Conservation (phyloP, 2,329 filamentous ascomycete genomes). For the Aureobasidium sp. region DNA sequence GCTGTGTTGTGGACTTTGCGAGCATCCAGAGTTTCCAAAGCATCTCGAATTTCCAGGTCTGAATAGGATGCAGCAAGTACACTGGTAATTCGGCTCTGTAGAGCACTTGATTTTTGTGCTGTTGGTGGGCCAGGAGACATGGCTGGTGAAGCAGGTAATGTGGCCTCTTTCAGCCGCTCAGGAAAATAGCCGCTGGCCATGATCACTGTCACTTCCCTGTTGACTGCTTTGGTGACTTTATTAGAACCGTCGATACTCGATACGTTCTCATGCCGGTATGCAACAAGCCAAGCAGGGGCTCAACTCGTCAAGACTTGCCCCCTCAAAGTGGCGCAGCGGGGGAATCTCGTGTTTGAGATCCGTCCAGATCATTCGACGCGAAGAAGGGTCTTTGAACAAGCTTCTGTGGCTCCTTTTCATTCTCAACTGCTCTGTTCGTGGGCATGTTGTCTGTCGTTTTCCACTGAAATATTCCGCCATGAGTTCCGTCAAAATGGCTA, state of each 20-base stretch:
- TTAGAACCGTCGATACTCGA: background rate
- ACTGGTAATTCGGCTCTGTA: constrained; percentile 74
- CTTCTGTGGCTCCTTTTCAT: constrained; percentile 1
- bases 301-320: constrained; percentile 1
- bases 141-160: background rate
- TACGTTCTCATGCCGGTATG: background rate
- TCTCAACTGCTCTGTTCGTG: background rate
- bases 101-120: constrained; percentile 49
- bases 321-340: background rate
- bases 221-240: background rate
- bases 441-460: constrained; percentile 8
- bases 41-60: constrained; percentile 84
- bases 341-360: background rate
- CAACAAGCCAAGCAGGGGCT: background rate
- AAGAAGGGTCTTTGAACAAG: background rate
- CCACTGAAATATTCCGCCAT: background rate
- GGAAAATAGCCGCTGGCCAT: constrained; percentile 14
- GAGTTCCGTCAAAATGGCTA: constrained; percentile 5
- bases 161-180: constrained; percentile 7
- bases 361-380: background rate
- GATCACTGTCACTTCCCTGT: too few species aligned
- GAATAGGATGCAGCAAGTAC: constrained; percentile 89
- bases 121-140: constrained; percentile 7
- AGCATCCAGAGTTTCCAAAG: constrained; percentile 69
- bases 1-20: constrained; percentile 65